A percentile compares a stretch with the other conserved stretches of the same genome.
These are phyloP conservation scores for Macrolepiota fuliginosa DNA, from an alignment of 768 basidiomycete genomes.

Conservation along the genomic window DNA sequence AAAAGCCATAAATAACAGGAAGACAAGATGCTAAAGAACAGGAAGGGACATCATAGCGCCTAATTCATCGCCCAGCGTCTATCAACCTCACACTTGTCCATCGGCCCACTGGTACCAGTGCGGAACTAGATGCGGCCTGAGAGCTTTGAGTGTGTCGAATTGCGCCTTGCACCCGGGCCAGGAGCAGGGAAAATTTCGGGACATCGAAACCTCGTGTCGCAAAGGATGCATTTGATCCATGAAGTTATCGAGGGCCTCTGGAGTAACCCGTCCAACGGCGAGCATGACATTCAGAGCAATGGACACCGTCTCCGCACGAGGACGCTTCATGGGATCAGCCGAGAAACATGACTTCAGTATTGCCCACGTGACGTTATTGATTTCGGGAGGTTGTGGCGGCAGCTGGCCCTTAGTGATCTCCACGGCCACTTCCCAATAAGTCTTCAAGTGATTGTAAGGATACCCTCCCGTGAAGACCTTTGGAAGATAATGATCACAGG, in stretches of 20 bases:
- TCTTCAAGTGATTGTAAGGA: slow-evolving; percentile 11
- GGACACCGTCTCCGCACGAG: background rate
- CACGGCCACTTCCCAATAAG: background rate
- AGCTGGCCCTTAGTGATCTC: background rate
- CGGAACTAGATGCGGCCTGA: background rate
- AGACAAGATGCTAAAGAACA: too few species aligned
- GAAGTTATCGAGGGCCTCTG: background rate
- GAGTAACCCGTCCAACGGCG: background rate
- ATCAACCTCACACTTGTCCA: background rate
- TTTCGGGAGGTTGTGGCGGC: slow-evolving; percentile 13
- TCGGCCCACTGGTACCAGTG: background rate
- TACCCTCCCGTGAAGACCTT: slow-evolving; percentile 15
- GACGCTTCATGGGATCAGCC: background rate
- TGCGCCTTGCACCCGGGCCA: background rate
- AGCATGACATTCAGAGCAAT: background rate
- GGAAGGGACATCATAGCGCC: too few species aligned
- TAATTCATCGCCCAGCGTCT: too few species aligned
- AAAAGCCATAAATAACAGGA: too few species aligned
- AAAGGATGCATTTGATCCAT: background rate
- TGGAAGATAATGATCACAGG: background rate
- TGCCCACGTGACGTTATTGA: background rate
- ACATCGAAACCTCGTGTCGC: background rate
- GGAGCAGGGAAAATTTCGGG: background rate
- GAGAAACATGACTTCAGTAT: too few species aligned
- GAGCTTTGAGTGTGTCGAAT: background rate